Base-by-base conservation (phyloP, 73 alveolate genomes). In the Tetrahymena malaccensis region DNA sequence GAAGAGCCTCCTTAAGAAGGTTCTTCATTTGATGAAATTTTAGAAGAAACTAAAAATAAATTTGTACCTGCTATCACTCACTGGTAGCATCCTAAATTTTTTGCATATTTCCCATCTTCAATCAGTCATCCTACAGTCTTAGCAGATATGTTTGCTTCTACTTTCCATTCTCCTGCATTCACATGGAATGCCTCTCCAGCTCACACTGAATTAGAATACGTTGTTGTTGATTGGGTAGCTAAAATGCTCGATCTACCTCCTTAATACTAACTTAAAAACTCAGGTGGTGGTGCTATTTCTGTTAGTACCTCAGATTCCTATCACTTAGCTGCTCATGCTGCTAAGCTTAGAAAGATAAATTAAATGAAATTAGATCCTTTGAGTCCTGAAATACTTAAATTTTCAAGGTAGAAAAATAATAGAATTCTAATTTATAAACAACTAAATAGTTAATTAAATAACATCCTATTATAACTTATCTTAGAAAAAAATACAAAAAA, bases 111-210 rank as follows among this genome's bases (percentile, higher is more conserved):
- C 85, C 97, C 97, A 13, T 85, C 95, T 16, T 55, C 70, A n/a
- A 58, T 95, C 43, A 89, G 95, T 34, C 97, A 95, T 55, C 94
- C 97, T 13, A 85, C 97, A 17, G 50, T 95, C 33, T 43, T 95
- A 43, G 97, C 95, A 6, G 97, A 95, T 35, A 95, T 95, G 44
- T 95, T 95, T 95, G 97, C 97, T 19, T 95, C 97, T 4, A 89
- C 97, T 21, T 95, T 95, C 94, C 94, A 94, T 11, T 70, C 97
- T 21, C 97, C 97, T 89, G 97, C 94, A n/a, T 95, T 95, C 94
- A 34, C 93, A 44, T 95, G 97, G 97, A 38, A 85, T 27, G 93
- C 95, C 6, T 89, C 95, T 89, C 97, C 97, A 4, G 97, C 97
- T 21, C 84, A 95, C 70, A 95, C 97, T 3, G 97, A 95, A 89